Evolutionary conservation across 2,329 filamentous ascomycete genomes (phyloP), one percentile per base, ranked within the genome.

Genomic region (Phyllosticta capitalensis): DNA sequence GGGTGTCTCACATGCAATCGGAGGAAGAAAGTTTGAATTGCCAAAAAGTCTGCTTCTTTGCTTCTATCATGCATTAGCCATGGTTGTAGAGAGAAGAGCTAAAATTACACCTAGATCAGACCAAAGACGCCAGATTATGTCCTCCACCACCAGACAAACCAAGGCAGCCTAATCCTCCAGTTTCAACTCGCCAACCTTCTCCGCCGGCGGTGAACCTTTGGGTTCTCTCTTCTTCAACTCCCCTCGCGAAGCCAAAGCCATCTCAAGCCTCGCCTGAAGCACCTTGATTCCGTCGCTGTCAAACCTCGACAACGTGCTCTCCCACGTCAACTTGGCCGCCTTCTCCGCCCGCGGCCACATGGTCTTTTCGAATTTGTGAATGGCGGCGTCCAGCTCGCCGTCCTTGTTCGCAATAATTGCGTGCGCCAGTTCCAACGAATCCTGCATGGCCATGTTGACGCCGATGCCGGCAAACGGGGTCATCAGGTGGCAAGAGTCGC

Each of bases 401-500:
- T n/a, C 17, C 12, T 56, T n/a, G 54, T 22, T 22, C 28, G 26
- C 33, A 2, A 60, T 22, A n/a, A 60, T 60, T 3, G 54, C 53
- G 20, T 56, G 20, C 0, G 77, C 78, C 20, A 86, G 72, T 21
- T 76, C 68, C 62, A 79, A 67, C 7, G 81, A 77, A 66, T 86
- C 83, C 53, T 77, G 74, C 67, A 86, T 76, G 1, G 76, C 81
- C 20, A 78, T 71, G 65, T 86, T 85, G 24, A 84, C 82, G 1
- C 83, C 83, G 60, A 83, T 82, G 5, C 83, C 83, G 1, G 79
- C 79, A 62, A 79, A 82, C 0, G 80, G 80, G 0, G 78, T 77
- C 80, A 83, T 83, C 21, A 84, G 65, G 67, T 86, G 82, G 7
- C 83, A 83, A 0, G 83, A 80, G 64, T 86, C 82, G 5, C 83